Percentiles rank a stretch among this genome's conserved stretches.
Evolutionary conservation across 768 basidiomycete species (phyloP).

Genomic region (Lactifluus pinguis): DNA sequence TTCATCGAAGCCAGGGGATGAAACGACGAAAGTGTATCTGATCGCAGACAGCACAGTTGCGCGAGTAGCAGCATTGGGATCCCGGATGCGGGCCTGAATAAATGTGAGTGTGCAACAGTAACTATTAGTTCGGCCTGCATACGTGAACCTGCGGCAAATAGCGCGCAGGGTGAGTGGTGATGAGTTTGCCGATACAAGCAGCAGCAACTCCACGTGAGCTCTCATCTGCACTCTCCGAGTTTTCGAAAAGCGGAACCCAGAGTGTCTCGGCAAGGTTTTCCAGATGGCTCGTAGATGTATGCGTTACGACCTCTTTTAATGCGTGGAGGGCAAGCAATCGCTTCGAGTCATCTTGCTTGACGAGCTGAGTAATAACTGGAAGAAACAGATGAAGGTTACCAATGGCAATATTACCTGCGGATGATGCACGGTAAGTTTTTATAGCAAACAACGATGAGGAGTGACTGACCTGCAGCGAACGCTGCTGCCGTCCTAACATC

Average conservation of each 20-base stretch:
- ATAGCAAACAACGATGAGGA: conserved; percentile 18
- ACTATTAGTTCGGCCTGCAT: conserved; percentile 21
- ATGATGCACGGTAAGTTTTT: not conserved
- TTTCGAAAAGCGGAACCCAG: conserved; percentile 88
- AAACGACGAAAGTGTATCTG: conserved; percentile 84
- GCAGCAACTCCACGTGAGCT: conserved; percentile 91
- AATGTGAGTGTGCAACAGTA: conserved; percentile 2
- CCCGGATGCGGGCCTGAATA: conserved; percentile 53
- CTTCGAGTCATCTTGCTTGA: conserved; percentile 66
- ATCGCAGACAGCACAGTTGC: conserved; percentile 91
- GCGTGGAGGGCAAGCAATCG: conserved; percentile 84
- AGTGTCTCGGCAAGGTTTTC: conserved; percentile 82
- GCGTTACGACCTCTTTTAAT: conserved; percentile 91
- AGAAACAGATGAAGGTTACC: conserved; percentile 86
- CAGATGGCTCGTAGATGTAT: conserved; percentile 76
- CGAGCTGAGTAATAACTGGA: conserved; percentile 71
- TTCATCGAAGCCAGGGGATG: conserved; percentile 79
- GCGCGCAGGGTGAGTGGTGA: conserved; percentile 80
- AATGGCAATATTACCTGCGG: conserved; percentile 84
- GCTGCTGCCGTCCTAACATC: conserved; percentile 87
- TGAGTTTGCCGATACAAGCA: conserved; percentile 92
- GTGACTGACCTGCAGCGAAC: conserved; percentile 68
- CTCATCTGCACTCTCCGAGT: conserved; percentile 85
- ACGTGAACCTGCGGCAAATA: conserved; percentile 93
- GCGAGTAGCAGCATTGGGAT: conserved; percentile 60